phyloP scores from a whole-genome alignment of 305 asterid genomes.

The Plantago rigida region DNA sequence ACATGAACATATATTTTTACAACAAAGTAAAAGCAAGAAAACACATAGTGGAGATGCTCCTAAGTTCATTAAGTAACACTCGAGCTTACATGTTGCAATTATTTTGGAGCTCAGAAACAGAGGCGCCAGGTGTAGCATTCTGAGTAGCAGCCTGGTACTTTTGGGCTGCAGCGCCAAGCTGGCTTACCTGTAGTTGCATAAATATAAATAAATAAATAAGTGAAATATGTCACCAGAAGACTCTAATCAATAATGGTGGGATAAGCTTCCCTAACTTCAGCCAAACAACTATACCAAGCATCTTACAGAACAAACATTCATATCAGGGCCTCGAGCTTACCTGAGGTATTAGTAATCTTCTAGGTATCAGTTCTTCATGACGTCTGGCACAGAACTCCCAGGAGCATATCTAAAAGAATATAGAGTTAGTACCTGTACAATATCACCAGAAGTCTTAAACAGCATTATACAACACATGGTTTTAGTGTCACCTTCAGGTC shows the following conservation, averaged over 20 bases:
- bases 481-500: conserved; percentile 55
- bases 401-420: conserved; percentile 52
- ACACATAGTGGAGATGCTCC: neutral
- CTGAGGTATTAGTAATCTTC: conserved; percentile 64
- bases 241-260: neutral
- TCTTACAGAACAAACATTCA: neutral
- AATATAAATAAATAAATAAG: conserved; percentile 9
- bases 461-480: conserved; percentile 9
- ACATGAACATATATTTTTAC: no score
- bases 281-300: conserved; percentile 6
- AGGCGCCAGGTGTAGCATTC: conserved; percentile 39
- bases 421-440: neutral
- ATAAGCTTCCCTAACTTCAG: neutral
- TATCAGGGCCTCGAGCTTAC: conserved; percentile 27
- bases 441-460: neutral
- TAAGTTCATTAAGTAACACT: conserved; percentile 11
- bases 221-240: neutral
- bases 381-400: conserved; percentile 86
- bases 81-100: conserved; percentile 62
- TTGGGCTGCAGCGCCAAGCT: conserved; percentile 72
- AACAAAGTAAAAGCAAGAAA: no score
- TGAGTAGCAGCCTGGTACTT: conserved; percentile 60
- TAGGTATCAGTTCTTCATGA: conserved; percentile 77
- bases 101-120: conserved; percentile 55
- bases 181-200: conserved; percentile 46